These are phyloP conservation scores for Lactifluus pinguis DNA, from an alignment of 768 basidiomycete species.

Conservation along the genomic window DNA sequence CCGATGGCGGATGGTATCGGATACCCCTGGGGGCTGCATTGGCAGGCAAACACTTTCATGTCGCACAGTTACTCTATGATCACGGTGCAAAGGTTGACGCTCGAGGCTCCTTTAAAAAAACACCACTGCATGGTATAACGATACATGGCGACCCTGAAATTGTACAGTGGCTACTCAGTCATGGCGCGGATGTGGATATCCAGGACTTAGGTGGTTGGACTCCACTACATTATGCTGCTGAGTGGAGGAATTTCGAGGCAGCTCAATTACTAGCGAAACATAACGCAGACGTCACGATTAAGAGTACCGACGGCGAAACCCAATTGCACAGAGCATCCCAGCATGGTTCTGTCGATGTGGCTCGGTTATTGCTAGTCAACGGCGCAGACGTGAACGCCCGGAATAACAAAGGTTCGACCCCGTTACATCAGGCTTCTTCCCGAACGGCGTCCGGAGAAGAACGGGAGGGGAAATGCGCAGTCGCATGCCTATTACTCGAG, in stretches of 20 bases:
- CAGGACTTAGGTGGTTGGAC: not conserved
- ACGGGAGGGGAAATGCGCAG: not conserved
- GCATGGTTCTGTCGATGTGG: not conserved
- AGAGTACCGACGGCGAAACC: conserved; percentile 19
- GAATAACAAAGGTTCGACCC: not conserved
- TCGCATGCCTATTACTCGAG: not conserved
- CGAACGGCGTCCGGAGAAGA: too few relatives aligned
- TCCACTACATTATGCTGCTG: not conserved
- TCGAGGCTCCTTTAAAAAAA: not conserved
- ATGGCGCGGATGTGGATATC: not conserved
- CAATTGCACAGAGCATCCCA: not conserved
- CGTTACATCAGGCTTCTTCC: not conserved
- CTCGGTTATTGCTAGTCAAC: not conserved
- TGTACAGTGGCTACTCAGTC: not conserved
- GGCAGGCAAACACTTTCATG: not conserved
- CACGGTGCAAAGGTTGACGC: not conserved
- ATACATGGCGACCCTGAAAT: not conserved
- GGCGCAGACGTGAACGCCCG: not conserved
- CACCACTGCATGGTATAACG: not conserved
- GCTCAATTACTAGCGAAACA: not conserved
- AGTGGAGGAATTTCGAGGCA: not conserved
- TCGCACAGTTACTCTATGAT: not conserved
- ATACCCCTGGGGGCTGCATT: not conserved
- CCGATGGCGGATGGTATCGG: not conserved
- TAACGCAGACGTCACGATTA: not conserved